Conservation (phyloP, 169 alveolate species). For the Cryptosporidium parvum region DNA sequence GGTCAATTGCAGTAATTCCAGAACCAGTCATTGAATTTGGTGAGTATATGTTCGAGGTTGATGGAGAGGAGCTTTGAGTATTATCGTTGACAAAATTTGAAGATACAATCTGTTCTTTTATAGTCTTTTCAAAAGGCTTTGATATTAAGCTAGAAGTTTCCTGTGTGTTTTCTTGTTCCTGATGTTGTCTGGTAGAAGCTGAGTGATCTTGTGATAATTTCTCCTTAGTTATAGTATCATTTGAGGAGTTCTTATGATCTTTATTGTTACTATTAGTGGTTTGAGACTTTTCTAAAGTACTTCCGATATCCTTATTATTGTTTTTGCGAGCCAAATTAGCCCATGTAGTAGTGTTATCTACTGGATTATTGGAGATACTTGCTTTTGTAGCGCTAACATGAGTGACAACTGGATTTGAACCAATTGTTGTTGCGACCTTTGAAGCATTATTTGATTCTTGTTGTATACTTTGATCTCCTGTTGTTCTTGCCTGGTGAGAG, state of each 20-base stretch:
- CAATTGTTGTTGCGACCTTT: background rate
- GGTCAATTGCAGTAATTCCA: slow-evolving; percentile 46
- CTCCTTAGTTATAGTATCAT: background rate
- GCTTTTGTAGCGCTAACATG: slow-evolving; percentile 13
- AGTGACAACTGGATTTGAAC: background rate
- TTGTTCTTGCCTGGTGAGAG: background rate
- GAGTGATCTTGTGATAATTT: background rate
- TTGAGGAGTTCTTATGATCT: background rate
- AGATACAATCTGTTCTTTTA: background rate
- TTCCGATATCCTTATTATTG: slow-evolving; percentile 6
- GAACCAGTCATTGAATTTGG: background rate
- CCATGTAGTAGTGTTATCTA: slow-evolving; percentile 46
- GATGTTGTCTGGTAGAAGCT: background rate
- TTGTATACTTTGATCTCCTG: background rate
- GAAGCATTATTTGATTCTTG: background rate
- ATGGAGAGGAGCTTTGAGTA: slow-evolving; percentile 10
- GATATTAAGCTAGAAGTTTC: background rate
- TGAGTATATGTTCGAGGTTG: slow-evolving; percentile 1
- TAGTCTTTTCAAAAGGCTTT: background rate
- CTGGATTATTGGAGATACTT: slow-evolving; percentile 17
- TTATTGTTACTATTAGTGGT: background rate
- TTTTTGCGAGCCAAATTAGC: slow-evolving; percentile 62
- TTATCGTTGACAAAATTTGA: background rate
- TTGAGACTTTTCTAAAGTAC: background rate
- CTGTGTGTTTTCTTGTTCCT: background rate